Percentiles rank a stretch among this genome's conserved stretches.
phyloP scores from a whole-genome alignment of 352 stramenopile species.

The Globisporangium recalcitrans region DNA sequence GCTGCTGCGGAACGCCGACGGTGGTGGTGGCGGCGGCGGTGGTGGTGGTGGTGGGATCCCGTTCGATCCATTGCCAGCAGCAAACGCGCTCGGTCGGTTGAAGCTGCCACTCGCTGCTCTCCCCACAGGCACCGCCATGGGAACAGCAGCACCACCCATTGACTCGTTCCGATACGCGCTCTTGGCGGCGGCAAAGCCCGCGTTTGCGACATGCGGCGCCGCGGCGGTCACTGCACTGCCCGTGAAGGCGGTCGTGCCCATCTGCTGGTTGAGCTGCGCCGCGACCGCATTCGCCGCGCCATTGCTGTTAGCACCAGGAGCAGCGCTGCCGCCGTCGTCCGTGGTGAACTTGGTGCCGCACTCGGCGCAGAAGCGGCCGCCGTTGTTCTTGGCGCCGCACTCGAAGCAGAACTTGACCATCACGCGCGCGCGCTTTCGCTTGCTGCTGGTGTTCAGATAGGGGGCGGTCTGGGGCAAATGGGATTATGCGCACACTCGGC shows the following conservation, averaged over 20 bases:
- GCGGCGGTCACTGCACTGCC: conserved; percentile 2
- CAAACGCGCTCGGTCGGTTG: conserved; percentile 15
- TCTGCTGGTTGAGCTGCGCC: conserved; percentile 12
- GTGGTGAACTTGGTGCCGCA: conserved; percentile 42
- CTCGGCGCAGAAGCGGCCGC: conserved; percentile 63
- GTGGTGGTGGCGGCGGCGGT: not conserved
- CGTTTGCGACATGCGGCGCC: conserved; percentile 10
- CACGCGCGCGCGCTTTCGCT: not conserved
- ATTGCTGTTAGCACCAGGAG: not conserved
- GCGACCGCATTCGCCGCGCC: conserved; percentile 15
- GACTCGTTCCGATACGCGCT: not conserved
- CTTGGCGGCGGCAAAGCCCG: conserved; percentile 4
- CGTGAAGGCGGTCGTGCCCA: conserved; percentile 14
- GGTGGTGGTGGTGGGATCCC: not conserved
- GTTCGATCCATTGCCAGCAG: conserved; percentile 9
- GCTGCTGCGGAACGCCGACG: conserved; percentile 19
- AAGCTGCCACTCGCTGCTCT: not conserved
- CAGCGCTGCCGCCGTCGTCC: not conserved
- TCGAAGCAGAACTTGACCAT: conserved; percentile 63
- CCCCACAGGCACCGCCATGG: conserved; percentile 17
- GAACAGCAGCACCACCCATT: conserved; percentile 4
- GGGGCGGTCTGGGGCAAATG: not conserved
- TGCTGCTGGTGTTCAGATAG: not conserved
- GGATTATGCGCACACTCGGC: not conserved
- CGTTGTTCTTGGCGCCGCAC: conserved; percentile 41